phyloP scores from a whole-genome alignment of 202 grass and related monocot genomes.

The Cymbopogon flexuosus region DNA sequence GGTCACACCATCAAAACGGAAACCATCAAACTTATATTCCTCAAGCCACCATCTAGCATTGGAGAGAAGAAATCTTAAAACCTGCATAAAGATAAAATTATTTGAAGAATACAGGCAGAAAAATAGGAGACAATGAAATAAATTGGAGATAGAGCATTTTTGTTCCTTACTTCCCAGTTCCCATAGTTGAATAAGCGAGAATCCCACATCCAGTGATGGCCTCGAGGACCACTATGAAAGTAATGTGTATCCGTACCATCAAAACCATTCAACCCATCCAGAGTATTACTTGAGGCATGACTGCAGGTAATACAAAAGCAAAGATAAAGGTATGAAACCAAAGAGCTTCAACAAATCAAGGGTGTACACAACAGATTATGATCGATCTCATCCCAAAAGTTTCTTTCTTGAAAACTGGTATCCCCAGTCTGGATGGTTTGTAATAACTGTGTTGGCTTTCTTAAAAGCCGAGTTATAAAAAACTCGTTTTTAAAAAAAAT shows the following conservation, averaged over 20 bases:
- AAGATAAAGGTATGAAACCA: constrained; percentile 26
- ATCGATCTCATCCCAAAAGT: neutral
- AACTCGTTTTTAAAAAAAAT: neutral
- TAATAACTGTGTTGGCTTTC: no score
- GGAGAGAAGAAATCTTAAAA: constrained; percentile 90
- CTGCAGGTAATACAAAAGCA: constrained; percentile 40
- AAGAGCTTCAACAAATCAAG: constrained; percentile 15
- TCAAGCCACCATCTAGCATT: constrained; percentile 99
- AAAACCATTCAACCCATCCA: constrained; percentile 93
- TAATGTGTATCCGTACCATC: constrained; percentile 99
- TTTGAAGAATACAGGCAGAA: constrained; percentile 11
- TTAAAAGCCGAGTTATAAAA: no score
- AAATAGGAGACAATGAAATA: constrained; percentile 12
- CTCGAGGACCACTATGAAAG: constrained; percentile 75
- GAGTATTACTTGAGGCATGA: constrained; percentile 85
- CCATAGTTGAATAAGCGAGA: constrained; percentile 95
- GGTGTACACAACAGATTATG: neutral
- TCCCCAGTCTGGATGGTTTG: no score
- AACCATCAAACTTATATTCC: constrained; percentile 99
- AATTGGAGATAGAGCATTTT: neutral
- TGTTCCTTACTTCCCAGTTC: constrained; percentile 69
- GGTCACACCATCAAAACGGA: constrained; percentile 90
- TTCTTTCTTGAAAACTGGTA: no score
- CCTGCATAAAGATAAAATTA: constrained; percentile 45
- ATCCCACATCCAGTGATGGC: constrained; percentile 99